phyloP scores from a whole-genome alignment of 208 protist genomes.

The Crithidia expoeki region DNA sequence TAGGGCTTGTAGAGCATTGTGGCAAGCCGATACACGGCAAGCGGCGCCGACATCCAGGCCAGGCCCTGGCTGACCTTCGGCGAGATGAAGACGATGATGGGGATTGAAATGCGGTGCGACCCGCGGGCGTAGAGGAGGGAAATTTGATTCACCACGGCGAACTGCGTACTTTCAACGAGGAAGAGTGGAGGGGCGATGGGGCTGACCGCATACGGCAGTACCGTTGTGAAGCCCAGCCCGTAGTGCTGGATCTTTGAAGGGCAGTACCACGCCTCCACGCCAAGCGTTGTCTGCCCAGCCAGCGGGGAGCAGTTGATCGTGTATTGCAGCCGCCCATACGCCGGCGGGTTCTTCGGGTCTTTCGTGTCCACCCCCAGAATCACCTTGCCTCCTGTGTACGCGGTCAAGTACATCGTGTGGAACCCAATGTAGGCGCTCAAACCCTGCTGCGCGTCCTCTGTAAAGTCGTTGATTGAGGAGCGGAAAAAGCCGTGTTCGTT shows the following conservation, averaged over 20 bases:
- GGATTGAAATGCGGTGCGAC: slow-evolving; percentile 69
- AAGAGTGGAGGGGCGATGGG: slow-evolving; percentile 52
- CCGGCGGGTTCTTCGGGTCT: slow-evolving; percentile 33
- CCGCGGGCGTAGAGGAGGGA: slow-evolving; percentile 75
- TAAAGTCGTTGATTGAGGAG: slow-evolving; percentile 31
- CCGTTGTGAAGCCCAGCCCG: slow-evolving; percentile 63
- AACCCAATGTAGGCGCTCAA: slow-evolving; percentile 54
- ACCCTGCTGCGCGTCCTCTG: slow-evolving; percentile 37
- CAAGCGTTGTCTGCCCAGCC: slow-evolving; percentile 49
- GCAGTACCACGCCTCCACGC: slow-evolving; percentile 73
- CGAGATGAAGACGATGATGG: slow-evolving; percentile 71
- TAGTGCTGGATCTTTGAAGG: slow-evolving; percentile 54
- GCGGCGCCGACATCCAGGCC: slow-evolving; percentile 63
- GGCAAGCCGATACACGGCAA: slow-evolving; percentile 58
- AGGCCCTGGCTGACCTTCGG: slow-evolving; percentile 45
- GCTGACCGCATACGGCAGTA: slow-evolving; percentile 58
- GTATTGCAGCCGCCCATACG: slow-evolving; percentile 57
- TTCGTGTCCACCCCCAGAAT: slow-evolving; percentile 41
- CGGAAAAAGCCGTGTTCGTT: slow-evolving; percentile 64
- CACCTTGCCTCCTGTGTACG: slow-evolving; percentile 40
- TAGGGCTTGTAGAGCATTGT: slow-evolving; percentile 57
- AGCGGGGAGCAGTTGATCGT: slow-evolving; percentile 47
- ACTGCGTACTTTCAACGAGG: slow-evolving; percentile 43
- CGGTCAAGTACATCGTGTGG: slow-evolving; percentile 45
- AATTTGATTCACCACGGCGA: slow-evolving; percentile 64